These are phyloP conservation scores for Tetrapyrgos nigripes DNA, from an alignment of 1,284 basidiomycete species.

Conservation along the genomic window DNA sequence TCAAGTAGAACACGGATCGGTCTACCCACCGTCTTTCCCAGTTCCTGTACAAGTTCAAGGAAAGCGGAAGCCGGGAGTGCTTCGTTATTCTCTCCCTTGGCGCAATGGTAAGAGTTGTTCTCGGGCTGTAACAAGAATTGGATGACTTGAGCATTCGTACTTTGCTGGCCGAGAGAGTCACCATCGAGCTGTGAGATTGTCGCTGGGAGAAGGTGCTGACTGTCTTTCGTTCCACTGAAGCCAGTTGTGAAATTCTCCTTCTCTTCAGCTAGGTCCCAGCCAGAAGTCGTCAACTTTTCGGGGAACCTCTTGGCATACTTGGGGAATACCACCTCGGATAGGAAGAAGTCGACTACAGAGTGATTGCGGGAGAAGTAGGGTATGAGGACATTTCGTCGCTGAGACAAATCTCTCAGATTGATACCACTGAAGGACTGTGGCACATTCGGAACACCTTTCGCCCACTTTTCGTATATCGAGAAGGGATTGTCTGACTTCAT, in stretches of 20 bases:
- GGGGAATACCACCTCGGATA: slow-evolving; percentile 54
- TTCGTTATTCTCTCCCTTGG: slow-evolving; percentile 20
- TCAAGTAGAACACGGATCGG: slow-evolving; percentile 49
- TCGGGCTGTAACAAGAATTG: slow-evolving; percentile 48
- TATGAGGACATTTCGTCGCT: slow-evolving; percentile 35
- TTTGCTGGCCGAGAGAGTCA: slow-evolving; percentile 40
- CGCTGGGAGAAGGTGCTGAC: slow-evolving; percentile 53
- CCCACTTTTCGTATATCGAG: slow-evolving; percentile 52
- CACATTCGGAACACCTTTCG: slow-evolving; percentile 35
- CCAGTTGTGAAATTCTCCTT: slow-evolving; percentile 48
- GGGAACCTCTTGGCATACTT: slow-evolving; percentile 55
- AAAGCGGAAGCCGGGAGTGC: slow-evolving; percentile 36
- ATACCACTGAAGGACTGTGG: slow-evolving; percentile 42
- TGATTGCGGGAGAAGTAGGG: slow-evolving; percentile 45
- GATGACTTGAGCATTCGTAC: slow-evolving; percentile 58
- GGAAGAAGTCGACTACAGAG: slow-evolving; percentile 54
- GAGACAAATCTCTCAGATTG: slow-evolving; percentile 45
- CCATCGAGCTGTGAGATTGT: slow-evolving; percentile 52
- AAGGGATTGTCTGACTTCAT: slow-evolving; percentile 50
- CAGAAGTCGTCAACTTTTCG: too few relatives aligned
- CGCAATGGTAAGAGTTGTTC: slow-evolving; percentile 44
- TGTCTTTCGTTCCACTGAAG: slow-evolving; percentile 53
- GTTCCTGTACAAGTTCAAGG: slow-evolving; percentile 28
- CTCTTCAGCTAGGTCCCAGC: slow-evolving; percentile 55
- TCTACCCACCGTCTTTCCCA: slow-evolving; percentile 31